Percentiles rank a stretch among this genome's conserved stretches.
phyloP scores from a whole-genome alignment of 2,329 filamentous ascomycete species.

The Sphaerulina vaccinii region DNA sequence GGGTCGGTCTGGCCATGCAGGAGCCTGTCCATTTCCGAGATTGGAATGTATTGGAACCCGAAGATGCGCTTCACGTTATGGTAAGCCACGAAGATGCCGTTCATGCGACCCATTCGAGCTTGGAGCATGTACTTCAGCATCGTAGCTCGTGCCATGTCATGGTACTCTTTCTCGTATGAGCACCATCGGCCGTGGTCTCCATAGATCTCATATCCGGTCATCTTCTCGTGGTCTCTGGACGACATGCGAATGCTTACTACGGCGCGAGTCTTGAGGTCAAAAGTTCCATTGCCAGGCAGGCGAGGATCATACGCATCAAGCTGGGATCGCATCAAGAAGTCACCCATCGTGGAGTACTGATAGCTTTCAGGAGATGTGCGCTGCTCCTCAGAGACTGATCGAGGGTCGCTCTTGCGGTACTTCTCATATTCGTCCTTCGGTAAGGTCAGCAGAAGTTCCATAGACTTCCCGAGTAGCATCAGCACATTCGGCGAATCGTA shows the following conservation, averaged over 20 bases:
- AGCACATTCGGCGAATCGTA: conserved; percentile 82
- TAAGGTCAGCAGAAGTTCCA: conserved; percentile 91
- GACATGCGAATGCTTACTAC: conserved; percentile 93
- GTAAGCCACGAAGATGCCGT: conserved; percentile 95
- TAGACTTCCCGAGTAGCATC: conserved; percentile 88
- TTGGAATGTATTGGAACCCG: conserved; percentile 89
- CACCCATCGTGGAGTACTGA: conserved; percentile 81
- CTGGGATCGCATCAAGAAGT: conserved; percentile 93
- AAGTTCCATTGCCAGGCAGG: conserved; percentile 87
- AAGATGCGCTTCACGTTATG: conserved; percentile 96
- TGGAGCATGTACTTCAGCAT: conserved; percentile 97
- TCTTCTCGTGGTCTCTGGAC: conserved; percentile 66
- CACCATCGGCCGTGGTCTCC: conserved; percentile 74
- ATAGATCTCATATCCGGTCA: conserved; percentile 83
- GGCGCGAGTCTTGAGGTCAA: conserved; percentile 92
- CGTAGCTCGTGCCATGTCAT: conserved; percentile 91
- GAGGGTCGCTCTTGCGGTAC: conserved; percentile 68
- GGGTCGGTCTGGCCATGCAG: conserved; percentile 75
- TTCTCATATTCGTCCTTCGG: conserved; percentile 80
- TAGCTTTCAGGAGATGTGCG: conserved; percentile 72
- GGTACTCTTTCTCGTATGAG: conserved; percentile 93
- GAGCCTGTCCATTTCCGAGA: conserved; percentile 83
- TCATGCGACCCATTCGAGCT: conserved; percentile 96
- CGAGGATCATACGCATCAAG: conserved; percentile 85
- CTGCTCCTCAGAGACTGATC: conserved; percentile 69